Base-by-base conservation (phyloP, 2,329 filamentous ascomycete genomes). In the Emergomyces orientalis region DNA sequence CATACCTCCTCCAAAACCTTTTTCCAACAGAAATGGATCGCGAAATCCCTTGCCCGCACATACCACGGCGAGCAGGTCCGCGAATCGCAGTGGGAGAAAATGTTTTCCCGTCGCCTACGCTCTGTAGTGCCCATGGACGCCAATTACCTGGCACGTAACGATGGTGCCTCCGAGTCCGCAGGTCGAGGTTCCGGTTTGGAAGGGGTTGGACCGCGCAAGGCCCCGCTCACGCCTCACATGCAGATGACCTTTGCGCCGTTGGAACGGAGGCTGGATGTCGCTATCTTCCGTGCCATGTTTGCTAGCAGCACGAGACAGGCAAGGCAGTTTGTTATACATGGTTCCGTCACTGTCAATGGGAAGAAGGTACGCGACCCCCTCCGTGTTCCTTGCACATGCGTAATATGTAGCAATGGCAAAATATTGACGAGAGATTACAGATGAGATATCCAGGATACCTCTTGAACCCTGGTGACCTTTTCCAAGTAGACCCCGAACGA, bases 1-100 rank as follows among this genome's bases (percentile, higher is more conserved):
- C 72, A 69, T 19, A 76, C 79, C 63, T 72, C 69, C 65, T 71
- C 72, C 39, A 71, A 79, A 65, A 97, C 92, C 54, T 95, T 94
- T 79, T 99, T 96, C 83, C 93, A 97, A 82, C 93, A 97, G 78
- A 99, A 99, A 88, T 99, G 93, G 93, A 77, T 79, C 1, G 90
- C 93, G 71, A 99, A 99, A 78, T 86, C 91, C 27, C 76, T 87
- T 67, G 85, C 90, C 51, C 87, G 94, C 68, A 87, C 84, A 66
- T 99, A 97, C 77, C 94, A 99, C 79, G 94, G 93, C 76, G 93
- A 97, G 74, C 90, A 96, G 73, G 88, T 99, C 69, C 86, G 88
- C 67, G 94, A 99, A 80, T 87, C 89, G 74, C 88, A 94, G 79
- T 99, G 94, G 94, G 84, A 89, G 77, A 89, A 89, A 74, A 92